Conservation (phyloP, 139 green algal species). For the Monoraphidium neglectum region DNA sequence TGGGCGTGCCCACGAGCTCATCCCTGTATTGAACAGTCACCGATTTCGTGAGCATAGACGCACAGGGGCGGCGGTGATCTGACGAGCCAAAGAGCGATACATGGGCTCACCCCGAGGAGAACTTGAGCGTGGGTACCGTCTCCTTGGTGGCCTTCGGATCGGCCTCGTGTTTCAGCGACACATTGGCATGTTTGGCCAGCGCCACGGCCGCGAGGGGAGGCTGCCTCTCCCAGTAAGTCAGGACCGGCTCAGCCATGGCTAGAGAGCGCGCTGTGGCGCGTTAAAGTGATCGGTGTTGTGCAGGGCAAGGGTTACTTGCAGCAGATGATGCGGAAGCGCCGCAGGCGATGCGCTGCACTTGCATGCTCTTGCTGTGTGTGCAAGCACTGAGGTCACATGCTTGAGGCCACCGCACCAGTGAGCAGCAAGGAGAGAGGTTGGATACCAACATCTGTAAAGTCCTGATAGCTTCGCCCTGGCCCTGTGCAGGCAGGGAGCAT, state of each 20-base stretch:
- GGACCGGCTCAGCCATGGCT: constrained; percentile 1
- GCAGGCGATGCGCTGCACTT: too few relatives aligned
- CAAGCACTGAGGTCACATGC: too few relatives aligned
- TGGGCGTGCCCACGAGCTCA: constrained; percentile 56
- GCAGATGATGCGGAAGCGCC: too few relatives aligned
- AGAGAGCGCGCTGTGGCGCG: too few relatives aligned
- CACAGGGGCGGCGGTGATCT: background rate
- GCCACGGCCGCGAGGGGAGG: constrained; percentile 55
- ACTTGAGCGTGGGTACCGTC: constrained; percentile 45
- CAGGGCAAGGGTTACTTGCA: too few relatives aligned
- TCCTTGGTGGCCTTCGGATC: constrained; percentile 70
- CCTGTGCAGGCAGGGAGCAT: too few relatives aligned
- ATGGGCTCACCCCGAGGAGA: constrained; percentile 53
- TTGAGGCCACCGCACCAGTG: too few relatives aligned
- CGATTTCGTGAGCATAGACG: background rate
- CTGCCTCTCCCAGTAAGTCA: constrained; percentile 57
- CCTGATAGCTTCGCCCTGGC: too few relatives aligned
- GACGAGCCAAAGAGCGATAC: background rate
- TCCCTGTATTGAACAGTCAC: constrained; percentile 49
- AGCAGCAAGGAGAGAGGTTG: too few relatives aligned
- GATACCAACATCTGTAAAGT: too few relatives aligned
- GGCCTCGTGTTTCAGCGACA: constrained; percentile 47
- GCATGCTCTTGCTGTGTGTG: too few relatives aligned
- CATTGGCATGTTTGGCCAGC: constrained; percentile 38
- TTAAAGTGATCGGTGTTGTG: too few relatives aligned